A percentile compares a stretch with the other conserved stretches of the same genome.
These are phyloP conservation scores for Leccinellum rugosiceps DNA, from an alignment of 768 basidiomycete genomes.

Conservation along the genomic window DNA sequence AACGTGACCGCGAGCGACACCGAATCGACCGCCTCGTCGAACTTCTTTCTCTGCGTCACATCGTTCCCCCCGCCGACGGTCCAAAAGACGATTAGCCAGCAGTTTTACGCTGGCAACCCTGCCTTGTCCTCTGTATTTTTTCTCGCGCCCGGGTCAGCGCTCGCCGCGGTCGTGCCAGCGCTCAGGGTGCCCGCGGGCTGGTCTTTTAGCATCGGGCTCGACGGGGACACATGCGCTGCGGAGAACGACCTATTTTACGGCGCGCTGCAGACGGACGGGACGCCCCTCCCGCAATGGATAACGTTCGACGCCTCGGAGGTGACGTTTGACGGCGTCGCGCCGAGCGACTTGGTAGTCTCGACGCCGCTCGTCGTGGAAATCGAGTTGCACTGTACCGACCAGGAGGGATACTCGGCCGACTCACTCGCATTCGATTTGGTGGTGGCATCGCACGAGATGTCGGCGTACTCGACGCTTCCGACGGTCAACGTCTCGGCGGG, in stretches of 20 bases:
- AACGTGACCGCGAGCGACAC: slow-evolving; percentile 61
- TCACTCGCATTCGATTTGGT: slow-evolving; percentile 61
- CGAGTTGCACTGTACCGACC: slow-evolving; percentile 66
- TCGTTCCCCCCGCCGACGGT: slow-evolving; percentile 51
- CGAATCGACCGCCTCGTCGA: slow-evolving; percentile 48
- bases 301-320: slow-evolving; percentile 60
- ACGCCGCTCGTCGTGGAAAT: slow-evolving; percentile 48
- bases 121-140: slow-evolving; percentile 77
- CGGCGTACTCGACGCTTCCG: slow-evolving; percentile 45
- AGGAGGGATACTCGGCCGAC: slow-evolving; percentile 64
- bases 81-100: slow-evolving; percentile 49
- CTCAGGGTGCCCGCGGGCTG: slow-evolving; percentile 76
- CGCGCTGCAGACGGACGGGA: slow-evolving; percentile 63
- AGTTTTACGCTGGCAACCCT: slow-evolving; percentile 57
- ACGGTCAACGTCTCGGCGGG: slow-evolving; percentile 70
- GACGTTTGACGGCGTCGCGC: slow-evolving; percentile 80
- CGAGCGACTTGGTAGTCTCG: slow-evolving; percentile 38
- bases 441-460: slow-evolving; percentile 68
- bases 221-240: slow-evolving; percentile 56
- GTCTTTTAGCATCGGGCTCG: slow-evolving; percentile 90
- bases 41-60: slow-evolving; percentile 57
- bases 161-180: slow-evolving; percentile 47
- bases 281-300: slow-evolving; percentile 73
- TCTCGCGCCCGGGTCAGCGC: slow-evolving; percentile 56
- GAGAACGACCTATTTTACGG: slow-evolving; percentile 55